These are phyloP conservation scores for Ophiorrhiza pumila DNA, from an alignment of 257 asterid species.

Conservation along the genomic window DNA sequence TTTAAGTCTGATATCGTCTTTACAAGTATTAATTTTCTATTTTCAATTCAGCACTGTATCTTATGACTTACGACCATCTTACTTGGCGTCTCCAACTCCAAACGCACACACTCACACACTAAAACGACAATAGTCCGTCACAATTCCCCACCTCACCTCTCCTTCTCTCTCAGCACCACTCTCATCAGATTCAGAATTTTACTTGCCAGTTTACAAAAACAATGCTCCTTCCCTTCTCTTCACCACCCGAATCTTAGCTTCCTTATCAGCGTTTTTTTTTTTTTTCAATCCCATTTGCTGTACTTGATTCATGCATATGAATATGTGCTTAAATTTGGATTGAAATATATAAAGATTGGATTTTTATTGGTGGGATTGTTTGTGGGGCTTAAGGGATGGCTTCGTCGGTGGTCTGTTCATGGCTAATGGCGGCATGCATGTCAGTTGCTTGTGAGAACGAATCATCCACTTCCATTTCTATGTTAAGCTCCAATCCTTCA, in stretches of 20 bases:
- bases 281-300: not conserved
- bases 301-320: not conserved
- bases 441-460: constrained; percentile 65
- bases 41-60: not conserved
- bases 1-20: too few relatives aligned
- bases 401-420: constrained; percentile 43
- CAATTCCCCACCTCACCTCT: not conserved
- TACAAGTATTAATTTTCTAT: not conserved
- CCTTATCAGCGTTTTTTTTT: not conserved
- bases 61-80: not conserved
- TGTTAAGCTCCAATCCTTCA: constrained; percentile 27
- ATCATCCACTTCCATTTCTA: constrained; percentile 27
- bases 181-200: constrained; percentile 17
- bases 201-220: not conserved
- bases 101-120: constrained; percentile 8
- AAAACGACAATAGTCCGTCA: not conserved
- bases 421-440: constrained; percentile 93
- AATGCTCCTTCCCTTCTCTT: not conserved
- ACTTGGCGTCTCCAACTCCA: constrained; percentile 19
- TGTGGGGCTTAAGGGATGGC: constrained; percentile 16
- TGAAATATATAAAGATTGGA: not conserved
- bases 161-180: not conserved
- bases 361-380: not conserved
- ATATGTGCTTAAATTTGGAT: not conserved
- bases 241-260: not conserved